These are phyloP conservation scores for Gossypium herbaceum DNA, from an alignment of 345 rosid species.

Conservation along the genomic window DNA sequence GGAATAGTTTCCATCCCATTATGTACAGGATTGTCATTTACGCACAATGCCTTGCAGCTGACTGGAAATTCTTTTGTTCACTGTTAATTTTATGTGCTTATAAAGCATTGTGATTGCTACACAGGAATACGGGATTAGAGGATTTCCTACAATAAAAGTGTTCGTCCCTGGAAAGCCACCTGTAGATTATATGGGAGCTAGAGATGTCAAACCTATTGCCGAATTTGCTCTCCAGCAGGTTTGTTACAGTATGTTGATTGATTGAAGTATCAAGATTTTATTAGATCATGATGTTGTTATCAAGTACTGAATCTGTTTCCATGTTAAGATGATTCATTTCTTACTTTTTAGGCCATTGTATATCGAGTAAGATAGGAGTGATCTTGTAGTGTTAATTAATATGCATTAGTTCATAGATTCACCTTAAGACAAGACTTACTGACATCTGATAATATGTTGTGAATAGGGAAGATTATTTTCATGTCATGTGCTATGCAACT, in stretches of 20 bases:
- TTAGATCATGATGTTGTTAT: background rate
- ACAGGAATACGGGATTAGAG: conserved; percentile 85
- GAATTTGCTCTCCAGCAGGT: conserved; percentile 73
- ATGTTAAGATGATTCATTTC: background rate
- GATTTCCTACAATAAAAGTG: conserved; percentile 91
- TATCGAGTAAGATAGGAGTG: background rate
- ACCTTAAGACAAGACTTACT: background rate
- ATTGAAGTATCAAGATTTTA: conserved; percentile 2
- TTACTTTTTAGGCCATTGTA: background rate
- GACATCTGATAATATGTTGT: background rate
- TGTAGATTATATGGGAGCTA: conserved; percentile 88
- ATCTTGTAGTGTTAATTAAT: background rate
- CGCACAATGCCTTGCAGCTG: background rate
- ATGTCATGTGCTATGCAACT: background rate
- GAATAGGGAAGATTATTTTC: background rate
- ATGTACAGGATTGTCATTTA: background rate
- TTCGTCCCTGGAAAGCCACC: conserved; percentile 87
- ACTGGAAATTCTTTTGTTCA: background rate
- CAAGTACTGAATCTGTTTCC: background rate
- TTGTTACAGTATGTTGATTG: conserved; percentile 20
- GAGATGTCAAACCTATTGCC: conserved; percentile 81
- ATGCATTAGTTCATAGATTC: background rate
- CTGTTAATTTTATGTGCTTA: background rate
- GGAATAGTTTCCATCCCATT: background rate
- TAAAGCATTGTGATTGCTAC: conserved; percentile 13